Conservation (phyloP, 352 stramenopile genomes). For the Phytopythium kandeliae region DNA sequence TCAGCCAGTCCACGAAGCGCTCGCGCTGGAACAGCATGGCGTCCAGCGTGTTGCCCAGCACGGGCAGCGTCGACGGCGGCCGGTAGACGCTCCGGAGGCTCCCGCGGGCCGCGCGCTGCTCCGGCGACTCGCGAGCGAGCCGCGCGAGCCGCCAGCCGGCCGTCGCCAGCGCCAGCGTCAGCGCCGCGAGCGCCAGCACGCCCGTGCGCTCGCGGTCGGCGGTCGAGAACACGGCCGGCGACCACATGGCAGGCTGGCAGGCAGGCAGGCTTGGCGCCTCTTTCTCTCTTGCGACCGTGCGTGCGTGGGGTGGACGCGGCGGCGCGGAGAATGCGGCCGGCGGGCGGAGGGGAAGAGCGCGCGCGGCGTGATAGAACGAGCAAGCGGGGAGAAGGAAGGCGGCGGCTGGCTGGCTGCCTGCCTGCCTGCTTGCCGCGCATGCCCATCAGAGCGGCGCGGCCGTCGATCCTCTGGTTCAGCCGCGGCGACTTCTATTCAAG, state of each 20-base stretch:
- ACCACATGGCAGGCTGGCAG: too few relatives aligned
- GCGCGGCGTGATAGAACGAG: too few relatives aligned
- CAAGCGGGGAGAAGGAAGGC: too few relatives aligned
- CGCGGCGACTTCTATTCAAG: too few relatives aligned
- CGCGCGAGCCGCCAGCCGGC: slow-evolving; percentile 10
- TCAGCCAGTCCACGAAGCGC: slow-evolving; percentile 28
- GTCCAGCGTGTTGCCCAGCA: slow-evolving; percentile 32
- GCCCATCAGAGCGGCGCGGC: too few relatives aligned
- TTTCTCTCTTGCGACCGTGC: too few relatives aligned
- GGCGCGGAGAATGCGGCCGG: too few relatives aligned
- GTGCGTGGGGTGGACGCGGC: not conserved
- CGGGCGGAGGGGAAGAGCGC: too few relatives aligned
- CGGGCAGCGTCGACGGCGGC: slow-evolving; percentile 18
- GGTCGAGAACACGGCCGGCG: not conserved
- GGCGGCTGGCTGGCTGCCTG: too few relatives aligned
- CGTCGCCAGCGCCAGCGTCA: slow-evolving; percentile 5
- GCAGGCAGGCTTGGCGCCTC: too few relatives aligned
- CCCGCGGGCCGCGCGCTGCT: slow-evolving; percentile 7
- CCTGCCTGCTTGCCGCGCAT: too few relatives aligned
- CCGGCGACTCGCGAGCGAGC: slow-evolving; percentile 1
- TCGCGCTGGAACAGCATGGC: slow-evolving; percentile 20
- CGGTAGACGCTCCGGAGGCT: slow-evolving; percentile 17
- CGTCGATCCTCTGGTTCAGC: too few relatives aligned
- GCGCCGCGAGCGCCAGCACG: slow-evolving; percentile 7
- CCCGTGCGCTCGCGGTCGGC: not conserved